Percentiles rank a stretch among this genome's conserved stretches.
These are phyloP conservation scores for Lachnellula willkommii DNA, from an alignment of 2,329 filamentous ascomycete species.

Conservation along the genomic window DNA sequence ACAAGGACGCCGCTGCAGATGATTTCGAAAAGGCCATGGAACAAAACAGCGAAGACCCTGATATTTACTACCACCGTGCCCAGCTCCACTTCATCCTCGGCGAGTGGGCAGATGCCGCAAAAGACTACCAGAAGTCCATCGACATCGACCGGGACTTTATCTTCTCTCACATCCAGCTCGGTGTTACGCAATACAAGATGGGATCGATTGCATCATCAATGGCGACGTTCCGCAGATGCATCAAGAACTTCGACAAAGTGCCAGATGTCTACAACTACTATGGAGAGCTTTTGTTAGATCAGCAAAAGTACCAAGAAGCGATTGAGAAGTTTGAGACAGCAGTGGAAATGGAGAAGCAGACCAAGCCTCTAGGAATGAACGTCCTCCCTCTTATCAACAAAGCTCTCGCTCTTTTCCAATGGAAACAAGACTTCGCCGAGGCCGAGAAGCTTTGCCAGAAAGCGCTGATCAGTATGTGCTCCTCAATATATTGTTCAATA, in stretches of 20 bases:
- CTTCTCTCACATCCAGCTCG: constrained; percentile 98
- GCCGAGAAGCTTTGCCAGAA: constrained; percentile 96
- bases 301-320: constrained; percentile 90
- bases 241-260: constrained; percentile 97
- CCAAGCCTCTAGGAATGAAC: constrained; percentile 93
- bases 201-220: constrained; percentile 95
- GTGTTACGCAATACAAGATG: constrained; percentile 99
- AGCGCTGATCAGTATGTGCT: constrained; percentile 81
- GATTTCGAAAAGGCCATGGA: constrained; percentile 83
- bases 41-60: constrained; percentile 83
- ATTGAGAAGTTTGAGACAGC: constrained; percentile 97
- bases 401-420: constrained; percentile 92
- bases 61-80: constrained; percentile 98
- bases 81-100: constrained; percentile 97
- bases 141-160: constrained; percentile 95
- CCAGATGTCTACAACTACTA: constrained; percentile 99
- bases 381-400: constrained; percentile 98
- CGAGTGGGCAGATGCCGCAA: constrained; percentile 87
- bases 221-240: constrained; percentile 94
- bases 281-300: constrained; percentile 91
- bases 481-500: background rate
- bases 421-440: constrained; percentile 93
- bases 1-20: constrained; percentile 77
- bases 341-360: constrained; percentile 97
- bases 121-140: constrained; percentile 99